Evolutionary conservation across 2,329 filamentous ascomycete genomes (phyloP).

Genomic region (Monosporascus sp.): DNA sequence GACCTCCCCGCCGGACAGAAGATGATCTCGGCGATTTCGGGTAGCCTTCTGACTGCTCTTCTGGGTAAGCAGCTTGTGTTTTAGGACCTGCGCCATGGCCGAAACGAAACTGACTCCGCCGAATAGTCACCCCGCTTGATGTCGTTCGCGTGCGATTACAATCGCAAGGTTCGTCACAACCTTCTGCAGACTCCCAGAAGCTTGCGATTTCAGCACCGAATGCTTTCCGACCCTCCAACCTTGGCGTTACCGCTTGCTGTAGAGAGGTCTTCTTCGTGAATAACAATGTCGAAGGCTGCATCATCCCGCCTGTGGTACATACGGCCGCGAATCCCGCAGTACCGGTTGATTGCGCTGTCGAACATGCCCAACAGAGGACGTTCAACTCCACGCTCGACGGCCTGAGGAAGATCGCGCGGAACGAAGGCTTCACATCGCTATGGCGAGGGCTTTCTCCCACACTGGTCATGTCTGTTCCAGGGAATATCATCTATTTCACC

Average conservation of each 20-base stretch:
- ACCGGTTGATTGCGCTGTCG: slow-evolving; percentile 71
- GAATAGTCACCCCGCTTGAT: slow-evolving; percentile 83
- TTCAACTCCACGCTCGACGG: slow-evolving; percentile 92
- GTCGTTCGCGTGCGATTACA: slow-evolving; percentile 94
- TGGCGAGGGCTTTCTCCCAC: slow-evolving; percentile 96
- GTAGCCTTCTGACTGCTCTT: slow-evolving; percentile 83
- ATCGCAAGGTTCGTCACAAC: slow-evolving; percentile 58
- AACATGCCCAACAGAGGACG: slow-evolving; percentile 76
- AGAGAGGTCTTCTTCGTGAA: slow-evolving; percentile 96
- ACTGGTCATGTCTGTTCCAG: slow-evolving; percentile 86
- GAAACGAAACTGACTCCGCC: slow-evolving; percentile 1
- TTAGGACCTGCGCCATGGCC: no score
- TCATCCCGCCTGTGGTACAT: slow-evolving; percentile 61
- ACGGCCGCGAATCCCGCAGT: slow-evolving; percentile 38
- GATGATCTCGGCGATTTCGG: slow-evolving; percentile 90
- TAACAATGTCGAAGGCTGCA: slow-evolving; percentile 74
- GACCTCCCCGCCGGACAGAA: slow-evolving; percentile 82
- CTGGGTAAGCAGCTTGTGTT: slow-evolving; percentile 56
- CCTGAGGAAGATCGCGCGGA: slow-evolving; percentile 86
- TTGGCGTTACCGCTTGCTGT: slow-evolving; percentile 92
- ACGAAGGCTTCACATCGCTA: slow-evolving; percentile 80
- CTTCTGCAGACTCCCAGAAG: slow-evolving; percentile 50
- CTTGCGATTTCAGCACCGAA: slow-evolving; percentile 54
- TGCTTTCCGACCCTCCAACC: slow-evolving; percentile 68
- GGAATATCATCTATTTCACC: slow-evolving; percentile 97